Evolutionary conservation across 805 yeast species (phyloP).

Genomic region (Wickerhamiella hasegawae): DNA sequence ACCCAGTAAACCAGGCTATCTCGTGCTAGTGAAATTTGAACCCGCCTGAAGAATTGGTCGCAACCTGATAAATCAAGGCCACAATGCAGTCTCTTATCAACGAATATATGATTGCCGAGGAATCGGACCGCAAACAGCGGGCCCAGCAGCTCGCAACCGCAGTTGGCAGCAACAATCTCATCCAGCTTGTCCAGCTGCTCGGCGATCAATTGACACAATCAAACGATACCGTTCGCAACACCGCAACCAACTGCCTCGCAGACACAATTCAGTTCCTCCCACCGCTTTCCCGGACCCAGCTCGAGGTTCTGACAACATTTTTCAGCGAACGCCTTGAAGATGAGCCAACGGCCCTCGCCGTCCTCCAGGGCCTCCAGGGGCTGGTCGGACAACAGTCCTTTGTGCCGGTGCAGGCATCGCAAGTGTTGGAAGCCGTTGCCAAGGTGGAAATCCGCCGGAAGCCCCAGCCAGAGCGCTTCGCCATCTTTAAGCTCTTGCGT

Average conservation of each 20-base stretch:
- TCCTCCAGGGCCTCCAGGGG: slow-evolving; percentile 37
- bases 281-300: slow-evolving; percentile 22
- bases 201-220: slow-evolving; percentile 52
- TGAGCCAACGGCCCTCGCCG: slow-evolving; percentile 33
- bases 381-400: slow-evolving; percentile 29
- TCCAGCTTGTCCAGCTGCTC: slow-evolving; percentile 37
- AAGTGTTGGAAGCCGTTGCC: slow-evolving; percentile 16
- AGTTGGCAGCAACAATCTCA: too few species aligned
- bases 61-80: too few species aligned
- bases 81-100: too few species aligned
- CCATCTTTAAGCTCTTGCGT: slow-evolving; percentile 36
- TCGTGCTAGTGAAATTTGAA: too few species aligned
- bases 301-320: slow-evolving; percentile 30
- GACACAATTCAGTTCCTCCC: slow-evolving; percentile 22
- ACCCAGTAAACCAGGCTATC: too few species aligned
- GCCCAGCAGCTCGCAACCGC: too few species aligned
- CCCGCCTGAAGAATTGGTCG: too few species aligned
- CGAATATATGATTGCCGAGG: too few species aligned
- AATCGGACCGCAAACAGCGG: too few species aligned
- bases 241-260: slow-evolving; percentile 30
- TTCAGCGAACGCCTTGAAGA: slow-evolving; percentile 55
- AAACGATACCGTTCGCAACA: slow-evolving; percentile 32
- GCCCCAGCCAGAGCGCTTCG: slow-evolving; percentile 30
- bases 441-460: slow-evolving; percentile 19
- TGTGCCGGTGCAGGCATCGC: slow-evolving; percentile 19